Evolutionary conservation across 208 protist species (phyloP).

Genomic region (Wallacemonas sp.): DNA sequence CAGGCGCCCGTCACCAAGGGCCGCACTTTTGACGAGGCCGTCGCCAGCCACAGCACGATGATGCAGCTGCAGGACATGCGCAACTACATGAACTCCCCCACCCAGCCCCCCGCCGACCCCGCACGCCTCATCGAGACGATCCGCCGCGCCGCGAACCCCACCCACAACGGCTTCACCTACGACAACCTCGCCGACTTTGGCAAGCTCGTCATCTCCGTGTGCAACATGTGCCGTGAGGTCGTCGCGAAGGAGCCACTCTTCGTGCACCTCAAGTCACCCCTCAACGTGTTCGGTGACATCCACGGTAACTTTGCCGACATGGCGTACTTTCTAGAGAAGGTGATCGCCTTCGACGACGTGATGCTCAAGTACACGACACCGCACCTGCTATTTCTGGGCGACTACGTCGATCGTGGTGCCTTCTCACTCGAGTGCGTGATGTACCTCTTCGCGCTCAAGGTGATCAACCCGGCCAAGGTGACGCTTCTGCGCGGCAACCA

Average conservation of each 20-base stretch:
- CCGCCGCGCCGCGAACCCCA: constrained; percentile 68
- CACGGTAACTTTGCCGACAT: constrained; percentile 94
- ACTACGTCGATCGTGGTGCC: constrained; percentile 98
- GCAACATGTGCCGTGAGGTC: constrained; percentile 80
- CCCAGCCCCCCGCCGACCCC: constrained; percentile 79
- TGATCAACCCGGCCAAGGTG: constrained; percentile 88
- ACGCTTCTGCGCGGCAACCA: constrained; percentile 94
- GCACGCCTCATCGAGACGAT: constrained; percentile 87
- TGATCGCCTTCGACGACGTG: constrained; percentile 87
- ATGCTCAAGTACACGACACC: constrained; percentile 91
- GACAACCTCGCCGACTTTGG: constrained; percentile 83
- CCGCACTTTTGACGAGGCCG: constrained; percentile 78
- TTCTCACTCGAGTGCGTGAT: constrained; percentile 90
- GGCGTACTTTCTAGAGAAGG: constrained; percentile 89
- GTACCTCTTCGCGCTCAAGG: constrained; percentile 89
- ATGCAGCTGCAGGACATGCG: constrained; percentile 88
- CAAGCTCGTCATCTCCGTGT: constrained; percentile 88
- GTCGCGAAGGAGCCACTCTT: constrained; percentile 89
- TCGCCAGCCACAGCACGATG: constrained; percentile 90
- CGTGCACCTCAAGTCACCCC: constrained; percentile 86
- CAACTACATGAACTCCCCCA: constrained; percentile 88
- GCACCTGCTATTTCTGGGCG: constrained; percentile 97
- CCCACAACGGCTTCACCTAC: constrained; percentile 79
- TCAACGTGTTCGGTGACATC: constrained; percentile 93
- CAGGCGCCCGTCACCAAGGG: constrained; percentile 33